These are phyloP conservation scores for Rubia occidens DNA, from an alignment of 305 asterid species.

Conservation along the genomic window DNA sequence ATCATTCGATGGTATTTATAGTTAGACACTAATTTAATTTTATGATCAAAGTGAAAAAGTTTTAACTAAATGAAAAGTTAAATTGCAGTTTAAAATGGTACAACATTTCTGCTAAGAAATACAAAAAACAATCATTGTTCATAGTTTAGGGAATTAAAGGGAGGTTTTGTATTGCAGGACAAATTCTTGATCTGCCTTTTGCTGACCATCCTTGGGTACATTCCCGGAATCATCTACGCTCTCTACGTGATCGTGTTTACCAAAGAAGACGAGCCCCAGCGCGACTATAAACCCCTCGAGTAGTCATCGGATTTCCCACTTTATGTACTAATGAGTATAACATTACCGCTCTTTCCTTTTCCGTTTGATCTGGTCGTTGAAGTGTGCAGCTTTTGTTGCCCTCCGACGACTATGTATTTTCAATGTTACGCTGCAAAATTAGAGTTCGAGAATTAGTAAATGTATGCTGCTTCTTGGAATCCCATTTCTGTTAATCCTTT, in stretches of 20 bases:
- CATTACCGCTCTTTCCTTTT: not conserved
- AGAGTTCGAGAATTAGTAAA: not conserved
- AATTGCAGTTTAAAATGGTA: too few relatives aligned
- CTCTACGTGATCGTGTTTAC: slow-evolving; percentile 57
- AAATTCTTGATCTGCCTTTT: slow-evolving; percentile 81
- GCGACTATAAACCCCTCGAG: slow-evolving; percentile 44
- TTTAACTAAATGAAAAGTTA: too few relatives aligned
- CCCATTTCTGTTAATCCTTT: too few relatives aligned
- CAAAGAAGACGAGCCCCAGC: slow-evolving; percentile 35
- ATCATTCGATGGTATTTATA: too few relatives aligned
- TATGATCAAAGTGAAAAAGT: too few relatives aligned
- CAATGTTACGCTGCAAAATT: not conserved
- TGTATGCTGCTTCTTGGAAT: not conserved
- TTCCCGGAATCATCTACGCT: slow-evolving; percentile 84
- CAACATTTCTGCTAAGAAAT: too few relatives aligned
- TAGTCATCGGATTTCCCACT: slow-evolving; percentile 14
- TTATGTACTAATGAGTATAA: not conserved
- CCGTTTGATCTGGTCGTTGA: not conserved
- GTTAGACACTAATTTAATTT: too few relatives aligned
- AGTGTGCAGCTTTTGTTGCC: not conserved
- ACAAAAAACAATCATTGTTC: too few relatives aligned
- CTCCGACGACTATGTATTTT: not conserved
- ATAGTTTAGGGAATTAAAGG: too few relatives aligned
- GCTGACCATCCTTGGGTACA: slow-evolving; percentile 62
- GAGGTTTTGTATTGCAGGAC: slow-evolving; percentile 19